phyloP scores from a whole-genome alignment of 2,329 filamentous ascomycete species.

The Trichocomaceae sp. region DNA sequence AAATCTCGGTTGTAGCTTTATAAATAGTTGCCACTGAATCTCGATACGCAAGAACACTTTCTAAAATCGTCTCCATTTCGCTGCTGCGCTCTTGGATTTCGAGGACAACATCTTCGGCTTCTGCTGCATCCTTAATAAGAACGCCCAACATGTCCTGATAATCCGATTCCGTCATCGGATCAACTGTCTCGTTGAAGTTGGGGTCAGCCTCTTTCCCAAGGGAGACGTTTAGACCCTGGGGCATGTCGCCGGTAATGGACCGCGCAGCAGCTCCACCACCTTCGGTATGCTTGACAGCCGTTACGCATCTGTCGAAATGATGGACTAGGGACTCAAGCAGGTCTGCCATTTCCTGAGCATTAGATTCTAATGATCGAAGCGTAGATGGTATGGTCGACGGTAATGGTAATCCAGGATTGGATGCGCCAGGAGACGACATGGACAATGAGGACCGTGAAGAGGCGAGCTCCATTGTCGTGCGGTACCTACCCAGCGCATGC shows the following conservation, averaged over 20 bases:
- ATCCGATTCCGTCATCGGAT: constrained; percentile 68
- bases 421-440: constrained; percentile 26
- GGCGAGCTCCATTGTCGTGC: constrained; percentile 32
- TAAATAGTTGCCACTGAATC: constrained; percentile 52
- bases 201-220: constrained; percentile 26
- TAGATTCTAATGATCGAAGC: constrained; percentile 59
- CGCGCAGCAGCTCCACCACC: constrained; percentile 64
- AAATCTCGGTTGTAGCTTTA: constrained; percentile 54
- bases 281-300: constrained; percentile 83
- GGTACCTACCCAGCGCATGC: constrained; percentile 46
- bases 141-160: constrained; percentile 77
- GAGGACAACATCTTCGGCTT: constrained; percentile 56
- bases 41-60: constrained; percentile 57
- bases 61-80: constrained; percentile 68
- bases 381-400: constrained; percentile 45
- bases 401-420: constrained; percentile 28
- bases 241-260: constrained; percentile 58
- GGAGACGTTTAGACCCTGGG: constrained; percentile 43
- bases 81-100: constrained; percentile 68
- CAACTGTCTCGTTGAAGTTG: constrained; percentile 45
- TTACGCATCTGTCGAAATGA: constrained; percentile 91
- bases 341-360: constrained; percentile 76
- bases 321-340: constrained; percentile 71
- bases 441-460: constrained; percentile 33
- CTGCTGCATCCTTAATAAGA: constrained; percentile 51